phyloP scores from a whole-genome alignment of 805 yeast genomes.

The Candida xiaguanensis region DNA sequence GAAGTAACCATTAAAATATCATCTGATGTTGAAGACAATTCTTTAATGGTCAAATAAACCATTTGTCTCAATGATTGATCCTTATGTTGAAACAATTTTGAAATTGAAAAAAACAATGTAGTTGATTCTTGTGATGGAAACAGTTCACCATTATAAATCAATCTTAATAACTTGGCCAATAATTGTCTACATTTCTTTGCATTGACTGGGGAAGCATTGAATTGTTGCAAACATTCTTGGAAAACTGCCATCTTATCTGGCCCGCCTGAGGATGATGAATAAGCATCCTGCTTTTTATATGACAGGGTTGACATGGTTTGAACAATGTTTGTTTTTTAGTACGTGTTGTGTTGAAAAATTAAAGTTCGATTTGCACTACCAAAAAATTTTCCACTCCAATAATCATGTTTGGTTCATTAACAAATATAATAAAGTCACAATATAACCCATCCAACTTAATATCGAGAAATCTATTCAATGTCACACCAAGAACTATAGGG shows the following conservation, averaged over 20 bases:
- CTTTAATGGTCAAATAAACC: slow-evolving; percentile 92
- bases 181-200: slow-evolving; percentile 82
- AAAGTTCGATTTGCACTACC: slow-evolving; percentile 4
- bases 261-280: slow-evolving; percentile 47
- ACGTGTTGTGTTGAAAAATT: slow-evolving; percentile 4
- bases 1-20: slow-evolving; percentile 97
- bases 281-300: slow-evolving; percentile 81
- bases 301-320: slow-evolving; percentile 70
- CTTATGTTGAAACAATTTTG: slow-evolving; percentile 91
- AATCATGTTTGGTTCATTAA: slow-evolving; percentile 10
- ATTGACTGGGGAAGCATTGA: slow-evolving; percentile 86
- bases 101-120: slow-evolving; percentile 85
- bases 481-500: slow-evolving; percentile 13
- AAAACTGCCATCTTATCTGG: slow-evolving; percentile 97
- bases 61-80: slow-evolving; percentile 85
- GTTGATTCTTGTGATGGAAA: slow-evolving; percentile 91
- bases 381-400: slow-evolving; percentile 2
- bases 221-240: slow-evolving; percentile 90
- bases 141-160: slow-evolving; percentile 79
- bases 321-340: background rate
- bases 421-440: slow-evolving; percentile 16
- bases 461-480: slow-evolving; percentile 9
- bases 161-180: slow-evolving; percentile 76
- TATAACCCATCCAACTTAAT: slow-evolving; percentile 1
- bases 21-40: slow-evolving; percentile 79